Percentiles rank a stretch among this genome's conserved stretches.
These are phyloP conservation scores for Yamadazyma olivae DNA, from an alignment of 805 yeast species.

Conservation along the genomic window DNA sequence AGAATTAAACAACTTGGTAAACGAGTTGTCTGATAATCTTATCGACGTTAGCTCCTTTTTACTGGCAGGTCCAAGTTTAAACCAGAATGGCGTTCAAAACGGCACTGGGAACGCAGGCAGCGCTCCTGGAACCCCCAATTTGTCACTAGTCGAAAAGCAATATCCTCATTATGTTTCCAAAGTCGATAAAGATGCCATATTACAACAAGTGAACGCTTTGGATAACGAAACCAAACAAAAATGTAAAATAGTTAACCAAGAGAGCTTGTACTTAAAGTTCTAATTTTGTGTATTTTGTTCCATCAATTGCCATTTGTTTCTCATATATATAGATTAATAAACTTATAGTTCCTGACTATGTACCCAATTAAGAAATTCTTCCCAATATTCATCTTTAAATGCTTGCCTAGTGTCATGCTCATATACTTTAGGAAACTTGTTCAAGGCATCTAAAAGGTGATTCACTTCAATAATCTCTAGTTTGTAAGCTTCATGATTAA, in stretches of 20 bases:
- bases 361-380: slow-evolving; percentile 7
- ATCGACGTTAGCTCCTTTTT: slow-evolving; percentile 36
- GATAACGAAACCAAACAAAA: slow-evolving; percentile 14
- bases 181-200: slow-evolving; percentile 21
- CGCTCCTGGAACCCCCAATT: slow-evolving; percentile 3
- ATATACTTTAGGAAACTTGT: slow-evolving; percentile 6
- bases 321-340: not conserved
- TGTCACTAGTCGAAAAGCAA: slow-evolving; percentile 11
- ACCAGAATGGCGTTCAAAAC: not conserved
- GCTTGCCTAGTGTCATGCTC: not conserved
- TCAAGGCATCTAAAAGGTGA: slow-evolving; percentile 1
- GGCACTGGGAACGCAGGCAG: not conserved
- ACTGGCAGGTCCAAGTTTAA: slow-evolving; percentile 5
- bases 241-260: slow-evolving; percentile 16
- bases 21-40: slow-evolving; percentile 36
- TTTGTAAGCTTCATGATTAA: slow-evolving; percentile 4
- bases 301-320: too few species aligned
- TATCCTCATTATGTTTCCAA: slow-evolving; percentile 22
- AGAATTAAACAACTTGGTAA: slow-evolving; percentile 45
- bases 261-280: slow-evolving; percentile 24
- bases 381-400: slow-evolving; percentile 7
- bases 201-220: slow-evolving; percentile 17
- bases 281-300: too few species aligned
- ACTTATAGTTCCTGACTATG: not conserved
- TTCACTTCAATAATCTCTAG: slow-evolving; percentile 6